Conservation (phyloP, 768 basidiomycete species). For the Leccinum subgranulosum region DNA sequence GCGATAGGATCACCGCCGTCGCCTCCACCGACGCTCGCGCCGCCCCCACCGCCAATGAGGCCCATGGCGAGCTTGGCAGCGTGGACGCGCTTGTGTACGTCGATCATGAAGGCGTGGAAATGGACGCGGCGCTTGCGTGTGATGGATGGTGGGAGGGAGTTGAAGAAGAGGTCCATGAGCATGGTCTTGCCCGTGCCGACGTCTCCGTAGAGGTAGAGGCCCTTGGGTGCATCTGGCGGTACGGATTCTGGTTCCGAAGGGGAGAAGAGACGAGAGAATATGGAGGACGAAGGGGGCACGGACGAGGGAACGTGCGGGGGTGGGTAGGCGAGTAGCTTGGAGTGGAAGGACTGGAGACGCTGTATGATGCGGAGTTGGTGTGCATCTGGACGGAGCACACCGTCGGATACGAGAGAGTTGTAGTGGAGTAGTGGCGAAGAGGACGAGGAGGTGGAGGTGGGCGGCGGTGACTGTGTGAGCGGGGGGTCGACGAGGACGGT, state of each 20-base stretch:
- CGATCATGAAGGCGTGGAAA: constrained; percentile 99
- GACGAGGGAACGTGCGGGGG: constrained; percentile 56
- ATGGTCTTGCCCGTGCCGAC: constrained; percentile 98
- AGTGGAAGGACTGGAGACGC: constrained; percentile 77
- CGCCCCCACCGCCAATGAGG: constrained; percentile 39
- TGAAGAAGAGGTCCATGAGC: constrained; percentile 98
- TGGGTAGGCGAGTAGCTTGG: constrained; percentile 63
- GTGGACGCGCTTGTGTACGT: constrained; percentile 92
- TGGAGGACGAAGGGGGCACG: constrained; percentile 31
- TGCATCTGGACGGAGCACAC: constrained; percentile 67
- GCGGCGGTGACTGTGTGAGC: neutral
- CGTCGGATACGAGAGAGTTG: constrained; percentile 45
- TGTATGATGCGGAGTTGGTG: constrained; percentile 84
- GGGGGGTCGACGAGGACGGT: neutral
- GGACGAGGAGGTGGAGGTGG: neutral
- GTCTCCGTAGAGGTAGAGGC: constrained; percentile 93
- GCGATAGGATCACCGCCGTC: constrained; percentile 72
- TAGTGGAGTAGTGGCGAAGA: constrained; percentile 37
- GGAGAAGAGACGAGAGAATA: constrained; percentile 31
- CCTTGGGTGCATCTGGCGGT: constrained; percentile 65
- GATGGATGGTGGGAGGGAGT: constrained; percentile 66
- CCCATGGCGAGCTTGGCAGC: constrained; percentile 74
- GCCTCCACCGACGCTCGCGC: constrained; percentile 24
- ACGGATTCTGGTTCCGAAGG: constrained; percentile 27
- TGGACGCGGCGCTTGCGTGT: constrained; percentile 85